Evolutionary conservation across 345 rosid genomes (phyloP).

Genomic region (Acer saccharum): DNA sequence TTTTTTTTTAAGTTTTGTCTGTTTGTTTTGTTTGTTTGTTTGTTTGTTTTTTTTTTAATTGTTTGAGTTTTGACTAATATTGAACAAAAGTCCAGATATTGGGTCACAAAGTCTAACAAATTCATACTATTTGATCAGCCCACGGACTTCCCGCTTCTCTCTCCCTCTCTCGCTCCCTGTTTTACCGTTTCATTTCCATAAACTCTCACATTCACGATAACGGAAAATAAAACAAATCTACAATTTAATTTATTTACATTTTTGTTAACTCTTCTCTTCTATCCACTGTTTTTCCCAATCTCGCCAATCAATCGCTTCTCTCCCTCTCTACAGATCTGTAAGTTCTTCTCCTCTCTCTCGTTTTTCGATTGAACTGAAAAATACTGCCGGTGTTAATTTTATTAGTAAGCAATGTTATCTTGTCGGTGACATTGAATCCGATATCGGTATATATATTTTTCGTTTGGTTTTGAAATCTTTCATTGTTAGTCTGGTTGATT

Average conservation of each 20-base stretch:
- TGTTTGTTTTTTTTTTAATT: too few relatives aligned
- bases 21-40: too few relatives aligned
- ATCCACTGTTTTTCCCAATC: not conserved
- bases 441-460: not conserved
- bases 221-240: not conserved
- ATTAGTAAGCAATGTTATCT: not conserved
- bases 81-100: not conserved
- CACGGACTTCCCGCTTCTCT: constrained; percentile 60
- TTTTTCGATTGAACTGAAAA: not conserved
- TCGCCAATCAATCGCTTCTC: not conserved
- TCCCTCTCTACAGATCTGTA: constrained; percentile 42
- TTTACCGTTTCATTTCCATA: constrained; percentile 23
- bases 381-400: not conserved
- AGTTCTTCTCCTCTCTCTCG: constrained; percentile 15
- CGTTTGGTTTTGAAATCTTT: not conserved
- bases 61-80: constrained; percentile 2
- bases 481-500: not conserved
- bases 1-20: too few relatives aligned
- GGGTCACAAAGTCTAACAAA: constrained; percentile 7
- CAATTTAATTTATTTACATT: not conserved
- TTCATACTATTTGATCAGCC: constrained; percentile 13
- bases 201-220: not conserved
- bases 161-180: constrained; percentile 23
- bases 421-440: not conserved
- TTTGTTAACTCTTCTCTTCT: not conserved